Conservation (phyloP, 768 basidiomycete species). For the Russula sp. region DNA sequence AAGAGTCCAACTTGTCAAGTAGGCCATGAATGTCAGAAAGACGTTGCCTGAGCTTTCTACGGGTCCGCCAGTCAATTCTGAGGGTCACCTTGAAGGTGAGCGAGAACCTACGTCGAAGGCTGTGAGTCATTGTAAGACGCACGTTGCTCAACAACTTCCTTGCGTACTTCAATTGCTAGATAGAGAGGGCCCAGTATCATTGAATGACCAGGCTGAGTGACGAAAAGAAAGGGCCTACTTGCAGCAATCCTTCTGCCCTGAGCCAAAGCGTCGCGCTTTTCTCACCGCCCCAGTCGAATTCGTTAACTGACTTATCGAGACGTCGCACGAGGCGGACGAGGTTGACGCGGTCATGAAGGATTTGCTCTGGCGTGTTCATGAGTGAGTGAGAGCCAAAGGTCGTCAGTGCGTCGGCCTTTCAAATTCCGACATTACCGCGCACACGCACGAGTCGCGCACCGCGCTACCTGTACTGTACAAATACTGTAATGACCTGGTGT, state of each 20-base stretch:
- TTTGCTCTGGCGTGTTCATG: constrained; percentile 29
- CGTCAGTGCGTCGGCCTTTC: neutral
- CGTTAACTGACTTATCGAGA: constrained; percentile 53
- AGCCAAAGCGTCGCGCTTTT: constrained; percentile 48
- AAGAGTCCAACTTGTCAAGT: constrained; percentile 54
- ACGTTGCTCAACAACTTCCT: constrained; percentile 17
- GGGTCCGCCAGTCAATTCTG: neutral
- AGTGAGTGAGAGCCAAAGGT: too few species aligned
- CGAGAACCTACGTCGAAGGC: constrained; percentile 15
- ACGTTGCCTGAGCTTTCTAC: constrained; percentile 44
- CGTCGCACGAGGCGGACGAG: constrained; percentile 56
- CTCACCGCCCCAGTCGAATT: constrained; percentile 41
- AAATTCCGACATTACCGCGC: neutral
- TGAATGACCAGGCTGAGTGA: neutral
- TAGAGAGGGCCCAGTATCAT: neutral
- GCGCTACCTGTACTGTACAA: too few species aligned
- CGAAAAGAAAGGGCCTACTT: constrained; percentile 43
- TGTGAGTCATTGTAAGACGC: constrained; percentile 18
- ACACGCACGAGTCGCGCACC: too few species aligned
- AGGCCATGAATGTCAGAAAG: constrained; percentile 48
- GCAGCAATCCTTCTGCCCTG: constrained; percentile 51
- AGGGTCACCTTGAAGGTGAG: neutral
- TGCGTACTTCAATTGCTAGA: constrained; percentile 26
- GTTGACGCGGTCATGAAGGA: constrained; percentile 64
- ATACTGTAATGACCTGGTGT: too few species aligned